phyloP scores from a whole-genome alignment of 495 filamentous ascomycete species.

The Coniosporium apollinis region DNA sequence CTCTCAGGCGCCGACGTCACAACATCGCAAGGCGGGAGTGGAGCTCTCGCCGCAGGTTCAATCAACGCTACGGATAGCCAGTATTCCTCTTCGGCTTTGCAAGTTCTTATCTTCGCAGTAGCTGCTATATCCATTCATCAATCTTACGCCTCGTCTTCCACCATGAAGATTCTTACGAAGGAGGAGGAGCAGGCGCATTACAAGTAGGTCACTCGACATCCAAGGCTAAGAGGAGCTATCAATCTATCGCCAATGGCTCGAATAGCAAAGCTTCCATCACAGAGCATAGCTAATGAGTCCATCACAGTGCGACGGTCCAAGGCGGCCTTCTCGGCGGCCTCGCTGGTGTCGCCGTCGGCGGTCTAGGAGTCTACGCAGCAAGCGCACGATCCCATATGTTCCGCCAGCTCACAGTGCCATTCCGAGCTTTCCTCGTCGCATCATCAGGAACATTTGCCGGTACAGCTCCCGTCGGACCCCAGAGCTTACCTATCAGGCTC shows the following conservation, averaged over 20 bases:
- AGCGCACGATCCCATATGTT: slow-evolving; percentile 51
- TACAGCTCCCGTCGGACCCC: slow-evolving; percentile 6
- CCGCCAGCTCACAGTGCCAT: slow-evolving; percentile 64
- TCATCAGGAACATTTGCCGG: slow-evolving; percentile 66
- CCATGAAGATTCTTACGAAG: slow-evolving; percentile 87
- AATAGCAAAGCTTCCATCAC: neutral
- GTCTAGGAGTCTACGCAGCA: slow-evolving; percentile 44
- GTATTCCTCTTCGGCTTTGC: neutral
- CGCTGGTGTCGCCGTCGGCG: slow-evolving; percentile 43
- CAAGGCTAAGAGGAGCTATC: neutral
- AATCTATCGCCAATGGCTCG: neutral
- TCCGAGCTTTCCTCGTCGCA: slow-evolving; percentile 80
- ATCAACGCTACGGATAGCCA: no score
- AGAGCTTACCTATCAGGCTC: neutral
- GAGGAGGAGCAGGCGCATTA: slow-evolving; percentile 69
- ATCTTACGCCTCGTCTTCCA: slow-evolving; percentile 12
- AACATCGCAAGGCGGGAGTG: no score
- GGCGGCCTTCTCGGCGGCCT: slow-evolving; percentile 58
- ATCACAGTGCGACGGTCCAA: slow-evolving; percentile 48
- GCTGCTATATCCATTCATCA: neutral
- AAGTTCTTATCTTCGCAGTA: neutral
- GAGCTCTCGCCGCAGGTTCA: no score
- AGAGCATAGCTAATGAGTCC: neutral
- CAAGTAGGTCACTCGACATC: slow-evolving; percentile 25
- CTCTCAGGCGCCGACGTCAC: no score